These are phyloP conservation scores for Talaromyces liani DNA, from an alignment of 495 filamentous ascomycete genomes.

Conservation along the genomic window DNA sequence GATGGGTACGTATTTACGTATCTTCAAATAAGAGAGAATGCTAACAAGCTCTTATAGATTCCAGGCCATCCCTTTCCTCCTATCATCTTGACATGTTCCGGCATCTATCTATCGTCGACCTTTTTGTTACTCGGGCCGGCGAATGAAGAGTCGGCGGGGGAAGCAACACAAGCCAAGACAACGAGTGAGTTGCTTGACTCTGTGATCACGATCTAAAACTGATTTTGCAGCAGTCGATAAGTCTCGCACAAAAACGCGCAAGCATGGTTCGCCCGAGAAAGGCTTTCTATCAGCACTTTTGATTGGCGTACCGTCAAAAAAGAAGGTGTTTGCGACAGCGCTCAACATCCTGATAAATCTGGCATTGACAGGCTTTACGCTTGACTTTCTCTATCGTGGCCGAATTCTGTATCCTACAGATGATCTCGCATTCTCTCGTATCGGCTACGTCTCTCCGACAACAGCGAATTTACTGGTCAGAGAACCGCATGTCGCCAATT, in stretches of 20 bases:
- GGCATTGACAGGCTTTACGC: constrained; percentile 52
- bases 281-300: constrained; percentile 53
- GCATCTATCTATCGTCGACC: constrained; percentile 66
- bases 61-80: constrained; percentile 56
- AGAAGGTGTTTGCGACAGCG: constrained; percentile 45
- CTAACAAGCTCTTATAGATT: constrained; percentile 41
- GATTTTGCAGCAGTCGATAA: neutral
- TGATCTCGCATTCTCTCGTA: constrained; percentile 74
- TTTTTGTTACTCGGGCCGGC: constrained; percentile 4
- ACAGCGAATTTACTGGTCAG: constrained; percentile 77
- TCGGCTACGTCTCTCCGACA: constrained; percentile 77
- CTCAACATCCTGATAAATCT: constrained; percentile 65
- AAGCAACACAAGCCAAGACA: neutral
- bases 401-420: constrained; percentile 55
- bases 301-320: constrained; percentile 64
- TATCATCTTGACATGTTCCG: constrained; percentile 60
- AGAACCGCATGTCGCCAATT: constrained; percentile 66
- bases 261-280: neutral
- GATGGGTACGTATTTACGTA: constrained; percentile 58
- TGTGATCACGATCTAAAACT: neutral
- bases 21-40: neutral
- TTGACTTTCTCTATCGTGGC: constrained; percentile 69
- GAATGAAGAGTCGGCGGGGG: constrained; percentile 13
- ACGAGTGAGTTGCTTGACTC: constrained; percentile 5
- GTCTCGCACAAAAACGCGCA: neutral